Conservation (phyloP, 2,329 filamentous ascomycete genomes). For the Claviceps sp. region DNA sequence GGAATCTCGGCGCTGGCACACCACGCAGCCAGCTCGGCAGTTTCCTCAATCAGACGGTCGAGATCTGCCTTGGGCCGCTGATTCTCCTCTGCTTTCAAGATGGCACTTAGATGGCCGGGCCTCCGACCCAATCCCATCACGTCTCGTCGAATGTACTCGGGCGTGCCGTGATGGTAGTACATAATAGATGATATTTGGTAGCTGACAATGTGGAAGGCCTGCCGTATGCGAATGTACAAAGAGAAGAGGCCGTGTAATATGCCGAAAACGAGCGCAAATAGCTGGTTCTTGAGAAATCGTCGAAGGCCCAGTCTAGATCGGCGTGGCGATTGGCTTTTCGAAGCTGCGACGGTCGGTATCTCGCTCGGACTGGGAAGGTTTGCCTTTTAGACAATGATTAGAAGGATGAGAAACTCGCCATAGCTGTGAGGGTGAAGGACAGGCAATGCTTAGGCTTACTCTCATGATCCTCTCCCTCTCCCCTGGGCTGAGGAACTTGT, state of each 20-base stretch:
- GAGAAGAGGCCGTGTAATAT: constrained; percentile 73
- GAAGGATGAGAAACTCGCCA: no score
- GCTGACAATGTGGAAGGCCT: constrained; percentile 64
- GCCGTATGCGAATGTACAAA: constrained; percentile 70
- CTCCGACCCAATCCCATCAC: constrained; percentile 60
- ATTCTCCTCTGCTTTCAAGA: constrained; percentile 62
- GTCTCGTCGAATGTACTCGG: constrained; percentile 82
- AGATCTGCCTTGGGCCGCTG: constrained; percentile 59
- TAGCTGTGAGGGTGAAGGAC: neutral
- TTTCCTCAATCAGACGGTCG: constrained; percentile 77
- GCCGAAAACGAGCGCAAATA: constrained; percentile 55
- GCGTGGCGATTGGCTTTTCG: constrained; percentile 14
- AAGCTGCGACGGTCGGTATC: constrained; percentile 13
- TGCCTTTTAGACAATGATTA: constrained; percentile 12
- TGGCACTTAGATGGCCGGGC: constrained; percentile 77
- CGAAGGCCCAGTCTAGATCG: constrained; percentile 42
- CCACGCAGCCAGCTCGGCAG: constrained; percentile 87
- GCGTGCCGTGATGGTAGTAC: constrained; percentile 91
- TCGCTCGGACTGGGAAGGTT: constrained; percentile 24
- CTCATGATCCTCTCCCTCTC: constrained; percentile 24
- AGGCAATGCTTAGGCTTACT: constrained; percentile 13
- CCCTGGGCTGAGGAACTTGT: constrained; percentile 21
- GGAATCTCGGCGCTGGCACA: constrained; percentile 81
- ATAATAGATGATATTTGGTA: constrained; percentile 70
- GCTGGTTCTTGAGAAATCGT: constrained; percentile 45